These are phyloP conservation scores for Saccharomycopsis sp. DNA, from an alignment of 805 yeast species.

Conservation along the genomic window DNA sequence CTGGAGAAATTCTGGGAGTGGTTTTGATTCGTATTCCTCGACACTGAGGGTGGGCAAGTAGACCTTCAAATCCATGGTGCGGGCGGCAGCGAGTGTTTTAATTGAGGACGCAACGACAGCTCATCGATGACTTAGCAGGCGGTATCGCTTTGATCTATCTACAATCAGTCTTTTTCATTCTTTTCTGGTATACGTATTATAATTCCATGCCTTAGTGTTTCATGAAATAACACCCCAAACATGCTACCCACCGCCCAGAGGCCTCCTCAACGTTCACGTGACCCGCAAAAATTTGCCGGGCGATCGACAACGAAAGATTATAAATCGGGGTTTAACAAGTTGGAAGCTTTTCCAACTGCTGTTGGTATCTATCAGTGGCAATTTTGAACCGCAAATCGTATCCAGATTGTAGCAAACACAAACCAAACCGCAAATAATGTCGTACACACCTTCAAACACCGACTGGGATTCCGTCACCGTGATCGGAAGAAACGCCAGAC, in stretches of 20 bases:
- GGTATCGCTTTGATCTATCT: background rate
- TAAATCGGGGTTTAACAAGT: background rate
- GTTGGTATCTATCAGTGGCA: too few species aligned
- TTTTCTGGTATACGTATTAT: slow-evolving; percentile 2
- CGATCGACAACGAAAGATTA: background rate
- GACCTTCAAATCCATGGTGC: slow-evolving; percentile 18
- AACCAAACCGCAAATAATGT: background rate
- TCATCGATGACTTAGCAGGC: background rate
- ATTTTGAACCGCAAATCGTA: too few species aligned
- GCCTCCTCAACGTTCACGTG: background rate
- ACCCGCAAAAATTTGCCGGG: background rate
- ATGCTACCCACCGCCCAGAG: background rate
- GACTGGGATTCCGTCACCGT: slow-evolving; percentile 93
- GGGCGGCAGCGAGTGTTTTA: background rate
- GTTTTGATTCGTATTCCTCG: slow-evolving; percentile 13
- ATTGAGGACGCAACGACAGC: background rate
- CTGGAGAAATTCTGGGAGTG: slow-evolving; percentile 13
- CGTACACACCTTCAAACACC: slow-evolving; percentile 26
- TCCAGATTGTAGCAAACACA: too few species aligned
- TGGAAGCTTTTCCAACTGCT: background rate
- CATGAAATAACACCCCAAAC: background rate
- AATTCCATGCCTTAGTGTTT: too few species aligned
- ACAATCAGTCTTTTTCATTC: background rate
- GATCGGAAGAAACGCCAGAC: slow-evolving; percentile 83
- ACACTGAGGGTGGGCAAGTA: slow-evolving; percentile 20